Base-by-base conservation (phyloP, 345 rosid species). In the sweet orange (Citrus sinensis) region DNA sequence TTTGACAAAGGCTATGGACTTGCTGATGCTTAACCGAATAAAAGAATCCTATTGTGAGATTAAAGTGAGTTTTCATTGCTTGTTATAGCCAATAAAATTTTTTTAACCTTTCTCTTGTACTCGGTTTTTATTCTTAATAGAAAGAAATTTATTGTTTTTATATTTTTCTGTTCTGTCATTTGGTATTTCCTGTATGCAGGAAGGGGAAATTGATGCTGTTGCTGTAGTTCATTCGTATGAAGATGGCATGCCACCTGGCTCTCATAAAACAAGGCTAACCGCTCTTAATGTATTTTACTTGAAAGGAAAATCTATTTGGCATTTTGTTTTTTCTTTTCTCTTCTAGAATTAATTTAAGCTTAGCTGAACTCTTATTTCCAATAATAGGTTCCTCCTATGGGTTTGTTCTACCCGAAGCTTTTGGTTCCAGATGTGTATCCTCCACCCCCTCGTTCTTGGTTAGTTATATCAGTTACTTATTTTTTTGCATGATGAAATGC, bases 311-410 rank as follows among this genome's bases (percentile, higher is more conserved):
- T 70, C 24, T 58, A 5, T 74, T 32, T 62, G n/a, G 30, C 4
- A 35, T 42, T 11, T 11, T 74, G 68, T 74, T 7, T 59, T 60
- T 58, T 40, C 59, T 63, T 51, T 58, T 76, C 54, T 64, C 10
- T 61, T 78, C 39, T 56, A 27, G 32, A 77, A 67, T 61, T 56
- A 70, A 58, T 34, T 75, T 46, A 59, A 42, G 70, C 67, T 30
- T 35, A 69, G 27, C 13, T 55, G 56, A 34, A 65, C 7, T 46
- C 3, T 59, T 59, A 17, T 42, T 54, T 49, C 32, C 78, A 37
- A 64, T 76, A 73, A 71, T 80, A 94, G 98, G 98, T 96, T 76
- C 94, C 98, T 78, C 97, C 99, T 11, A 92, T 94, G 95, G 98
- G 98, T 85, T 83, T 96, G 85, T 91, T 96, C 87, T 89, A 88